Evolutionary conservation across 441 rosid species (phyloP).

Genomic region (Bocquillonia castaneifolia): DNA sequence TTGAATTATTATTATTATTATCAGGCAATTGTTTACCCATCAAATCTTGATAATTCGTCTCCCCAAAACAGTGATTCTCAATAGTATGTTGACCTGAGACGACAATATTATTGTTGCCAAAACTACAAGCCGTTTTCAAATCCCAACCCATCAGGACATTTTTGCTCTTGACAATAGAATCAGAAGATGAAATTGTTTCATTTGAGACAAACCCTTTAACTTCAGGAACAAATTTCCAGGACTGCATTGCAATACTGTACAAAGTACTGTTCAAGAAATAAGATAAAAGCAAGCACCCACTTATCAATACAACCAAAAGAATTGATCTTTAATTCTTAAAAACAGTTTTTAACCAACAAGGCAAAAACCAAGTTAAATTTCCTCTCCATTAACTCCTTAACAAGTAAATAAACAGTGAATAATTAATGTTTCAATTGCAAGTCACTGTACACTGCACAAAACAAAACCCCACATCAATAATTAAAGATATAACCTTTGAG

Average conservation of each 20-base stretch:
- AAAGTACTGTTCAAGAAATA: slow-evolving; percentile 13
- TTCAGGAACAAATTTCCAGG: slow-evolving; percentile 42
- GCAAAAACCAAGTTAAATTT: background rate
- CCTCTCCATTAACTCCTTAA: background rate
- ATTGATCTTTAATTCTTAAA: background rate
- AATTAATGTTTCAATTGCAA: slow-evolving; percentile 3
- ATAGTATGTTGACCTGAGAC: slow-evolving; percentile 29
- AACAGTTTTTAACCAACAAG: background rate
- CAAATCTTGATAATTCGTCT: slow-evolving; percentile 32
- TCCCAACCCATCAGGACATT: slow-evolving; percentile 33
- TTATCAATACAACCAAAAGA: slow-evolving; percentile 14
- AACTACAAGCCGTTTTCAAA: slow-evolving; percentile 28
- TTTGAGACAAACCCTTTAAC: slow-evolving; percentile 29
- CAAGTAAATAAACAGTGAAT: background rate
- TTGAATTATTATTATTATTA: no score
- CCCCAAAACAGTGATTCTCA: slow-evolving; percentile 29
- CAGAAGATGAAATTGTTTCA: slow-evolving; percentile 34
- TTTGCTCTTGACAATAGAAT: slow-evolving; percentile 31
- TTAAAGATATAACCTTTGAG: slow-evolving; percentile 7
- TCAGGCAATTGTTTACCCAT: slow-evolving; percentile 26
- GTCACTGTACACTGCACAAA: background rate
- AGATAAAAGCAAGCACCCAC: slow-evolving; percentile 12
- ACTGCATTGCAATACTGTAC: slow-evolving; percentile 34
- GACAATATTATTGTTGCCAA: slow-evolving; percentile 24
- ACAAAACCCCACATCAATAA: slow-evolving; percentile 7